phyloP scores from a whole-genome alignment of 208 protist genomes.

The Trypanosoma scelopori region DNA sequence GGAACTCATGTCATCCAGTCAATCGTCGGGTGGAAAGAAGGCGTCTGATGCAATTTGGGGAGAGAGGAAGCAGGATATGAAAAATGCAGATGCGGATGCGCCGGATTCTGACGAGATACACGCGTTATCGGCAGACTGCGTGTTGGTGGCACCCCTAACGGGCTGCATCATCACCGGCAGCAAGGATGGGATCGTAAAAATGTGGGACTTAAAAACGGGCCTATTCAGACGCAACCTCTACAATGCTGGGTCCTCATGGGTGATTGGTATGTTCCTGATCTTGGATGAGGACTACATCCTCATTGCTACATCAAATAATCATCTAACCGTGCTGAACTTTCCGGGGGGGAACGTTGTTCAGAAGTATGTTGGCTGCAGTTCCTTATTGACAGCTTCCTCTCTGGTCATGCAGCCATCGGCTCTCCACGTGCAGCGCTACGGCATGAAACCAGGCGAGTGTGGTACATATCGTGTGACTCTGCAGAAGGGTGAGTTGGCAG shows the following conservation, averaged over 20 bases:
- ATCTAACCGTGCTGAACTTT: conserved; percentile 84
- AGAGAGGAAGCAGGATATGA: conserved; percentile 10
- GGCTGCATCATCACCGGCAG: conserved; percentile 60
- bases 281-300: conserved; percentile 74
- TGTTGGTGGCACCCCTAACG: conserved; percentile 43
- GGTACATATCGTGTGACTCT: conserved; percentile 54
- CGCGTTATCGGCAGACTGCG: conserved; percentile 57
- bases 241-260: conserved; percentile 70
- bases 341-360: conserved; percentile 55
- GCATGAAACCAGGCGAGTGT: conserved; percentile 73
- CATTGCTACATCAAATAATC: conserved; percentile 71
- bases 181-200: conserved; percentile 81
- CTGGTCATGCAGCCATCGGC: conserved; percentile 58
- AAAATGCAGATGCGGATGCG: conserved; percentile 39
- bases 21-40: neutral
- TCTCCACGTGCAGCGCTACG: conserved; percentile 57
- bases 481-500: conserved; percentile 36
- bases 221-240: conserved; percentile 64
- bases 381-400: conserved; percentile 49
- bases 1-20: neutral
- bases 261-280: conserved; percentile 70
- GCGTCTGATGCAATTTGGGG: neutral
- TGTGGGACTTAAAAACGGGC: conserved; percentile 63
- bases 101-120: conserved; percentile 52
- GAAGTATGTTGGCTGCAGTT: conserved; percentile 77